Conservation (phyloP, 2,329 filamentous ascomycete species). For the Drechslerella stenobrocha region DNA sequence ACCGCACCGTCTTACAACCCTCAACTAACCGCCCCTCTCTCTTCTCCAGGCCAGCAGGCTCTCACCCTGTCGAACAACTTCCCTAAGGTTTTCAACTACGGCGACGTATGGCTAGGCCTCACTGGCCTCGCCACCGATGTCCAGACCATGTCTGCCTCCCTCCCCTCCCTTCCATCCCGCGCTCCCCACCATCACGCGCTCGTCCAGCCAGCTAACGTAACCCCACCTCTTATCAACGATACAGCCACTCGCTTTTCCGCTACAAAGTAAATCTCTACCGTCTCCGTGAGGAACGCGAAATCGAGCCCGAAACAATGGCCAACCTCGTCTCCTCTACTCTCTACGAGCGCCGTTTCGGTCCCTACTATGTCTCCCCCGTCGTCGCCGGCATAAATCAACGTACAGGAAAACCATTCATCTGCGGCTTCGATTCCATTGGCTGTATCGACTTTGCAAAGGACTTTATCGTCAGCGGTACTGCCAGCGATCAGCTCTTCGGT, state of each 20-base stretch:
- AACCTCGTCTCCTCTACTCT: slow-evolving; percentile 89
- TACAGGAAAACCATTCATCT: slow-evolving; percentile 93
- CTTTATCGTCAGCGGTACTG: slow-evolving; percentile 96
- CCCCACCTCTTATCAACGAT: not conserved
- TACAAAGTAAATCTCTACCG: slow-evolving; percentile 99
- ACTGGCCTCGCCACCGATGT: slow-evolving; percentile 97
- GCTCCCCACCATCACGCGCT: too few relatives aligned
- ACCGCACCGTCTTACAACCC: not conserved
- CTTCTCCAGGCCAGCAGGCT: slow-evolving; percentile 63
- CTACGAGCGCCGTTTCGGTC: slow-evolving; percentile 94
- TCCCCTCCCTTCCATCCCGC: not conserved
- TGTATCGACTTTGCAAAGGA: slow-evolving; percentile 99
- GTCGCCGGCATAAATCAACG: slow-evolving; percentile 94
- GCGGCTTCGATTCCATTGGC: slow-evolving; percentile 97
- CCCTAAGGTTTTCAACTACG: slow-evolving; percentile 98
- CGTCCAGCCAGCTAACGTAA: too few relatives aligned
- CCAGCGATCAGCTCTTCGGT: slow-evolving; percentile 95
- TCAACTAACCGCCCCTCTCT: slow-evolving; percentile 13
- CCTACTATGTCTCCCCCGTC: slow-evolving; percentile 93
- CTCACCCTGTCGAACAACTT: slow-evolving; percentile 99
- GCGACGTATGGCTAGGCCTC: slow-evolving; percentile 90
- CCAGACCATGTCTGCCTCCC: slow-evolving; percentile 72
- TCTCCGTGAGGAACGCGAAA: slow-evolving; percentile 94
- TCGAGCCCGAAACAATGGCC: slow-evolving; percentile 90
- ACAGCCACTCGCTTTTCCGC: slow-evolving; percentile 75